phyloP scores from a whole-genome alignment of 139 green algal genomes.

The Coccomyxa sp. region DNA sequence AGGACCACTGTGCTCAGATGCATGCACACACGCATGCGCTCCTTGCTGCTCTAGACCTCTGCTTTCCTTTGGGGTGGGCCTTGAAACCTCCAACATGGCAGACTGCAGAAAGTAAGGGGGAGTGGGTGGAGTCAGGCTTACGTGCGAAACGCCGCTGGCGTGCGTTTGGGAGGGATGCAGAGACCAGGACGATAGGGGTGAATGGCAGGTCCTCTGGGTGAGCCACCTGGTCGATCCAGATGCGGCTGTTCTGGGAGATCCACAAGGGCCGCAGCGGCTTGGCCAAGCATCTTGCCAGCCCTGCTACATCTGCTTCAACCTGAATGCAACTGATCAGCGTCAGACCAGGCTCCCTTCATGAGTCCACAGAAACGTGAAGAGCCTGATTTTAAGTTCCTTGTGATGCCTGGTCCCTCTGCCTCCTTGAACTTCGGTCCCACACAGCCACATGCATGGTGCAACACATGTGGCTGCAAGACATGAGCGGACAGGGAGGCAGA shows the following conservation, averaged over 20 bases:
- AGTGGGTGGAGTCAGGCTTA: background rate
- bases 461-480: too few relatives aligned
- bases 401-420: too few relatives aligned
- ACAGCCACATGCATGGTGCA: background rate
- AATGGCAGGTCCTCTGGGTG: constrained; percentile 51
- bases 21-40: background rate
- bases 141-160: constrained; percentile 9
- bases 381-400: too few relatives aligned
- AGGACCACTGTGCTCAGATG: background rate
- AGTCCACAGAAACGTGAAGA: too few relatives aligned
- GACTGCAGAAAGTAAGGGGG: background rate
- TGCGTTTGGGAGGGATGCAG: constrained; percentile 62
- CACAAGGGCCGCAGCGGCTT: constrained; percentile 92
- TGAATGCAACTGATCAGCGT: too few relatives aligned
- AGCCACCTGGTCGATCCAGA: constrained; percentile 66
- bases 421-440: background rate
- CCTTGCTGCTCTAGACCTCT: background rate
- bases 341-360: too few relatives aligned
- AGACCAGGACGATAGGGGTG: constrained; percentile 84
- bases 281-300: constrained; percentile 37
- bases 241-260: constrained; percentile 71
- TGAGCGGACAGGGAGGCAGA: too few relatives aligned
- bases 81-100: background rate
- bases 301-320: constrained; percentile 24
- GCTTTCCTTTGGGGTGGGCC: background rate